These are phyloP conservation scores for Talaromyces amestolkiae DNA, from an alignment of 2,329 filamentous ascomycete genomes.

Conservation along the genomic window DNA sequence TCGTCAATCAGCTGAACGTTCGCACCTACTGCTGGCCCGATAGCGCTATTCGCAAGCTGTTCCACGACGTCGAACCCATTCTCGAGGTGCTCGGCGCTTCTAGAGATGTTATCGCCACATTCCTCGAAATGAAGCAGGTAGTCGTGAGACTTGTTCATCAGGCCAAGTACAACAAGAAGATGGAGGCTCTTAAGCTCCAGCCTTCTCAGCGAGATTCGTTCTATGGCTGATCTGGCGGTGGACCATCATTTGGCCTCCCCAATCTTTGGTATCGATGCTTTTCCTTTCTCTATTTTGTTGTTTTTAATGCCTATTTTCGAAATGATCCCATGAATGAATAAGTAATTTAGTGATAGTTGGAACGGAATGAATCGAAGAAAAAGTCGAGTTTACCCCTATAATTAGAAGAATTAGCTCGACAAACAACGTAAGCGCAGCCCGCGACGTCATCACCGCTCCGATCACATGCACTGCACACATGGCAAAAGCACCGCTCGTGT, in stretches of 20 bases:
- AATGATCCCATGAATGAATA: neutral
- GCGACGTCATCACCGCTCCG: slow-evolving; percentile 13
- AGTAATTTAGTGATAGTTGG: neutral
- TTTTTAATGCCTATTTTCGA: neutral
- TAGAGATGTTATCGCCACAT: slow-evolving; percentile 36
- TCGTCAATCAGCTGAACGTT: slow-evolving; percentile 48
- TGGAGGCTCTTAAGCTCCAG: slow-evolving; percentile 3
- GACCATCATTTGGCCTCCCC: neutral
- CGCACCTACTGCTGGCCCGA: slow-evolving; percentile 53
- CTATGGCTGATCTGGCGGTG: slow-evolving; percentile 5
- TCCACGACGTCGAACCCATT: slow-evolving; percentile 50
- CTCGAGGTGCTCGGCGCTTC: slow-evolving; percentile 51
- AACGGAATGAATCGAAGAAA: neutral
- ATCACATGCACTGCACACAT: slow-evolving; percentile 1
- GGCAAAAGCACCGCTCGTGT: slow-evolving; percentile 6
- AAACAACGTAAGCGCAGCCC: neutral
- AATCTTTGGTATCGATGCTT: neutral
- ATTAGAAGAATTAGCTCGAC: neutral
- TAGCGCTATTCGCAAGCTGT: slow-evolving; percentile 48
- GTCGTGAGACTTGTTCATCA: slow-evolving; percentile 9
- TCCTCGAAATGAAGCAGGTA: slow-evolving; percentile 22
- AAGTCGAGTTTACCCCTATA: neutral
- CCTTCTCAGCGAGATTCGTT: neutral
- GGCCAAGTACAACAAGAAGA: slow-evolving; percentile 14
- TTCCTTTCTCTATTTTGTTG: neutral